Percentiles rank a stretch among this genome's conserved stretches.
Evolutionary conservation across 805 yeast species (phyloP).

Genomic region (Wickerhamiella galacta): DNA sequence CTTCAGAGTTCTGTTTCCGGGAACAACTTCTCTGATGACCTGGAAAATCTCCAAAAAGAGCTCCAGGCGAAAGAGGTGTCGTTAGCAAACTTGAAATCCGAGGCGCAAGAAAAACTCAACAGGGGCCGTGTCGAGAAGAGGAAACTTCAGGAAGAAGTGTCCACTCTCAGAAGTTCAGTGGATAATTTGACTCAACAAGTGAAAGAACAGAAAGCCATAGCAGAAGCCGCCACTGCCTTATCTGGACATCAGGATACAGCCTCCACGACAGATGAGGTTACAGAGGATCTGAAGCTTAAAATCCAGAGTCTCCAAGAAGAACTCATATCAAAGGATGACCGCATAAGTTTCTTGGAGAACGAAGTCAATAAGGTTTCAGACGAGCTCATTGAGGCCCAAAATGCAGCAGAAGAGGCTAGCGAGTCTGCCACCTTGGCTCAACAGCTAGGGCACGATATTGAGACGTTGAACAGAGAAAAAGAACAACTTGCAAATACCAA

Average conservation of each 20-base stretch:
- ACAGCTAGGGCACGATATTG: slow-evolving; percentile 8
- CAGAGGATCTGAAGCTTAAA: neutral
- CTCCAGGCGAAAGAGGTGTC: slow-evolving; percentile 6
- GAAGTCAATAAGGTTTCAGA: slow-evolving; percentile 17
- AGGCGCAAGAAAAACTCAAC: slow-evolving; percentile 15
- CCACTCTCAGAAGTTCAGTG: neutral
- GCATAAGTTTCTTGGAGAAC: slow-evolving; percentile 20
- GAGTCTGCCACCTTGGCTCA: neutral
- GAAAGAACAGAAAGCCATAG: neutral
- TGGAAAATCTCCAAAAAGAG: slow-evolving; percentile 1
- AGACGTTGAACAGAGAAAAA: slow-evolving; percentile 4
- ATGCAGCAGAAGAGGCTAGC: neutral
- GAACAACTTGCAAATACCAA: slow-evolving; percentile 1
- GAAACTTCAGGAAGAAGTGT: slow-evolving; percentile 15
- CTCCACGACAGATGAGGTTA: no score
- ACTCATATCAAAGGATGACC: slow-evolving; percentile 12
- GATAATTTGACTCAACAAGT: neutral
- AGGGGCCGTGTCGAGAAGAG: slow-evolving; percentile 5
- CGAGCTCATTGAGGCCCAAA: slow-evolving; percentile 14
- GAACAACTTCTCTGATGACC: neutral
- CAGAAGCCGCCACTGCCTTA: neutral
- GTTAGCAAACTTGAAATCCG: slow-evolving; percentile 12
- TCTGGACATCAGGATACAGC: neutral
- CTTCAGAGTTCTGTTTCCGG: slow-evolving; percentile 11
- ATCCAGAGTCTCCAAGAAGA: no score